These are phyloP conservation scores for Hypoxylon sp. DNA, from an alignment of 2,329 filamentous ascomycete genomes.

Conservation along the genomic window DNA sequence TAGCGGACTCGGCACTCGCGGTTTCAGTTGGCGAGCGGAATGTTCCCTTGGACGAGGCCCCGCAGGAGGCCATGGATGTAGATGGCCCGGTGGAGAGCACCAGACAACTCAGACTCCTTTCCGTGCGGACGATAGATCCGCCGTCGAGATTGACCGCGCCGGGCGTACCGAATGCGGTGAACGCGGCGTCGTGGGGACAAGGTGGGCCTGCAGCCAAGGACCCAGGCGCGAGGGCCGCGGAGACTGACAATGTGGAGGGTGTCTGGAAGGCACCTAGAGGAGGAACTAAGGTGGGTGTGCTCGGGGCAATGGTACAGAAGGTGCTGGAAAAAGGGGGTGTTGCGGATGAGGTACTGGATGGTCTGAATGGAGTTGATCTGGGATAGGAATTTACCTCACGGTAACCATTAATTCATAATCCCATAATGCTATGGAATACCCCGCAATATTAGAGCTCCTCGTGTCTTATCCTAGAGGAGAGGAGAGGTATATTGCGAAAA, in stretches of 20 bases:
- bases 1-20: conserved; percentile 88
- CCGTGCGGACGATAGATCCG: conserved; percentile 77
- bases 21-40: conserved; percentile 73
- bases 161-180: conserved; percentile 71
- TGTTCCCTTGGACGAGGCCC: conserved; percentile 21
- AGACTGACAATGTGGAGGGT: conserved; percentile 69
- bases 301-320: conserved; percentile 78
- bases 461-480: conserved; percentile 18
- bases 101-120: conserved; percentile 66
- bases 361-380: conserved; percentile 78
- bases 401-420: conserved; percentile 39
- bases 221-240: conserved; percentile 52
- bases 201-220: conserved; percentile 51
- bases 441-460: too few relatives aligned
- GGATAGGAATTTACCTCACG: conserved; percentile 38
- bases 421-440: too few relatives aligned
- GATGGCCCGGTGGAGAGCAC: conserved; percentile 36
- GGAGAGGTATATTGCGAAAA: too few relatives aligned
- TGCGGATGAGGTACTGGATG: conserved; percentile 85
- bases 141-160: conserved; percentile 77
- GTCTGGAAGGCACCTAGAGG: conserved; percentile 89
- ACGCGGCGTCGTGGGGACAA: conserved; percentile 60
- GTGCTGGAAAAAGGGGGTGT: conserved; percentile 81
- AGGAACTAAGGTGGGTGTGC: conserved; percentile 77
- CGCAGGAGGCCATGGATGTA: conserved; percentile 46